Evolutionary conservation across 768 basidiomycete species (phyloP), one percentile per base, ranked within the genome.

Genomic region (Rubroboletus pulcherrimus): DNA sequence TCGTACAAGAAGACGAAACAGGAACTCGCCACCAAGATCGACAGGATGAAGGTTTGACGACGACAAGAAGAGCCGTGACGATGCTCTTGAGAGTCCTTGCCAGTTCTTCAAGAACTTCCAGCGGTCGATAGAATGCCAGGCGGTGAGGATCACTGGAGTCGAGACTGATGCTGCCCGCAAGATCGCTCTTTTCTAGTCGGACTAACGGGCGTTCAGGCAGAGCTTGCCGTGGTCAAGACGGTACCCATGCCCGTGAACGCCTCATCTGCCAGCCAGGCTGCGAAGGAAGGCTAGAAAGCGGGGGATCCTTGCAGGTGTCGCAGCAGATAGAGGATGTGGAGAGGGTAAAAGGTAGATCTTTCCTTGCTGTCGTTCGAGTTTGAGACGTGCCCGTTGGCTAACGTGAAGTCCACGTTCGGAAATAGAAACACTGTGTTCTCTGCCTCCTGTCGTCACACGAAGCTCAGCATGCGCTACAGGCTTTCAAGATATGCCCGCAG

Each of bases 81-180:
- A 56, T 6, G 43, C 40, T 5, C 11, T 53, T 12, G 55, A 40
- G n/a, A n/a, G n/a, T n/a, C 43, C 59, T 17, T 26, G 43, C 6
- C 24, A 24, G 24, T 4, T 24, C 24, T 24, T 24, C 24, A 24
- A 4, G 24, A 24, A 4, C 24, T 24, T 24, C 24, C 24, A 24
- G 24, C 24, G 4, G 24, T 24, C 24, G 24, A 24, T 24, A 4
- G 24, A 24, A 24, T 24, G 24, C 24, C 24, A 24, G 2, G 24
- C 4, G 24, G 24, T 4, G 24, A n/a, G n/a, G n/a, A n/a, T n/a
- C n/a, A n/a, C n/a, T n/a, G 54, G 24, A 4, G 40, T 60, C 51
- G 63, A 45, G 46, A 55, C 53, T 21, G 57, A 63, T 19, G 2
- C 47, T 4, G 29, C 63, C 1, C 51, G 41, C 21, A 66, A 57